phyloP scores from a whole-genome alignment of 129 eudicot genomes.

The Centrapalus pauciflorus region DNA sequence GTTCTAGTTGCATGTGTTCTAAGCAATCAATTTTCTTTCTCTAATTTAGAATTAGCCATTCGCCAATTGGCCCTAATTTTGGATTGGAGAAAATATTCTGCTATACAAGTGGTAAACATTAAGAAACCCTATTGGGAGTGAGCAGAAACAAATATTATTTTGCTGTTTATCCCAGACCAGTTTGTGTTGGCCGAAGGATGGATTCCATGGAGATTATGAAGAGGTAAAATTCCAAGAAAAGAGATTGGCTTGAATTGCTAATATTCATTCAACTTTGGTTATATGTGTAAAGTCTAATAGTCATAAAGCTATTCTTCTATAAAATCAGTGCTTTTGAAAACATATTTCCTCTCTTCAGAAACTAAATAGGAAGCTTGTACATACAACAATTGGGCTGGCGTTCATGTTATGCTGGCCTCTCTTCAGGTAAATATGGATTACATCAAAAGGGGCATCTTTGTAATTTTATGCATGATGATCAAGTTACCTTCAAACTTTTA shows the following conservation, averaged over 20 bases:
- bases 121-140: neutral
- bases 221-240: neutral
- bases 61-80: no score
- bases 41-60: neutral
- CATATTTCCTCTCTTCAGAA: constrained; percentile 37
- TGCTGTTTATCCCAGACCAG: neutral
- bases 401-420: constrained; percentile 99
- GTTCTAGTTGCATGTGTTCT: neutral
- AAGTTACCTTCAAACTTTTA: constrained; percentile 24
- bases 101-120: neutral
- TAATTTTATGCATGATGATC: constrained; percentile 12
- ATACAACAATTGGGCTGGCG: constrained; percentile 68
- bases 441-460: neutral
- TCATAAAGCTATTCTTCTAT: neutral
- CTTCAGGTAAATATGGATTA: constrained; percentile 59
- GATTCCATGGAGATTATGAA: neutral
- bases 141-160: neutral
- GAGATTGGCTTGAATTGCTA: neutral
- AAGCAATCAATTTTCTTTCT: neutral
- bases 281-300: neutral
- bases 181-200: neutral
- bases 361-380: constrained; percentile 92
- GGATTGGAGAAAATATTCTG: neutral
- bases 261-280: neutral
- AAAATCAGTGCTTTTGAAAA: neutral